A percentile compares a stretch with the other conserved stretches of the same genome.
Evolutionary conservation across 352 stramenopile species (phyloP).

Genomic region (Aphanomyces euteiches): DNA sequence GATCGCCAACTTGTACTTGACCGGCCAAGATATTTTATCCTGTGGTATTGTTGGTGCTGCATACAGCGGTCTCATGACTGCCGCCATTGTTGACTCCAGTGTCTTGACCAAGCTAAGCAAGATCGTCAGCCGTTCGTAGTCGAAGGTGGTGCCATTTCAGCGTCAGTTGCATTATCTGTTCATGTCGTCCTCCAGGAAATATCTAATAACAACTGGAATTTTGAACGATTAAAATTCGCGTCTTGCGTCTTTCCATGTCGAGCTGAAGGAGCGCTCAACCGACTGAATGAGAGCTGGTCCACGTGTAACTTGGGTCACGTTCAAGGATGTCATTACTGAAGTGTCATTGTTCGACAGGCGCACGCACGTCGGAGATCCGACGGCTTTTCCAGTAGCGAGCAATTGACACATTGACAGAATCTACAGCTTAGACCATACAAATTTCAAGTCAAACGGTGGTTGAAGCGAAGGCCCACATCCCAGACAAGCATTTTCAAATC

Average conservation of each 20-base stretch:
- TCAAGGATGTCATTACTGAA: too few relatives aligned
- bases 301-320: too few relatives aligned
- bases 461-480: too few relatives aligned
- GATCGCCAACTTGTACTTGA: conserved; percentile 24
- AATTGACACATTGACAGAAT: too few relatives aligned
- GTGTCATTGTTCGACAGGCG: too few relatives aligned
- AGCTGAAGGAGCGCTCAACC: not conserved
- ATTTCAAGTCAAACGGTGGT: too few relatives aligned
- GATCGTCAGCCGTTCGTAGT: not conserved
- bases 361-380: too few relatives aligned
- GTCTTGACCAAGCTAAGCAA: not conserved
- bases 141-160: too few relatives aligned
- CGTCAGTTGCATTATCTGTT: too few relatives aligned
- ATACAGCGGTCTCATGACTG: conserved; percentile 14
- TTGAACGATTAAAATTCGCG: not conserved
- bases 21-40: conserved; percentile 26
- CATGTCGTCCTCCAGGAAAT: not conserved
- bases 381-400: too few relatives aligned
- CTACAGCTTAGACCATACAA: too few relatives aligned
- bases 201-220: not conserved
- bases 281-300: not conserved
- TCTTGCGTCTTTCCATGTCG: not conserved
- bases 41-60: conserved; percentile 19
- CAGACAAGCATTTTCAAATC: too few relatives aligned
- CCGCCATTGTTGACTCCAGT: conserved; percentile 5